Percentiles rank a stretch among this genome's conserved stretches.
phyloP scores from a whole-genome alignment of 345 rosid species.

The Hypericum androsaemum region DNA sequence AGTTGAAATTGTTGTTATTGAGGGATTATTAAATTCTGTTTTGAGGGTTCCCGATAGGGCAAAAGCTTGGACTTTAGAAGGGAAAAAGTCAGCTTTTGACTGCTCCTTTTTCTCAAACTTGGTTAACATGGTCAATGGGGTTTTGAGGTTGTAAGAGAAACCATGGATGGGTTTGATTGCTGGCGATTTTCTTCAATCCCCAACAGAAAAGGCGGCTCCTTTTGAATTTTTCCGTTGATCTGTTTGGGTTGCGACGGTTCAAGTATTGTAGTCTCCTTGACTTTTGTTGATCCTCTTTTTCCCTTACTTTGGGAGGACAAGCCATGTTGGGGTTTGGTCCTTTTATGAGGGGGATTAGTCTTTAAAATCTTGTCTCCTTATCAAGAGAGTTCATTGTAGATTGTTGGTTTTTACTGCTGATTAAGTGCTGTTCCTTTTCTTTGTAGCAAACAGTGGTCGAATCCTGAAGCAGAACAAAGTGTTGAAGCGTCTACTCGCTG shows the following conservation, averaged over 20 bases:
- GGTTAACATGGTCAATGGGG: conserved; percentile 12
- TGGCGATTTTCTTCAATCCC: conserved; percentile 12
- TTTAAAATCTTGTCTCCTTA: no score
- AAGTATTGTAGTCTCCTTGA: neutral
- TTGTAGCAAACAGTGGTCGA: conserved; percentile 15
- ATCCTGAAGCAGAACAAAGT: conserved; percentile 12
- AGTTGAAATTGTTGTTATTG: conserved; percentile 13
- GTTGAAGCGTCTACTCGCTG: conserved; percentile 1
- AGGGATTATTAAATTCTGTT: conserved; percentile 7
- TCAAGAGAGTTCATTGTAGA: no score
- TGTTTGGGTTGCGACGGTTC: conserved; percentile 10
- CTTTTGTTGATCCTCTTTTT: neutral
- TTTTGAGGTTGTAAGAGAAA: conserved; percentile 9
- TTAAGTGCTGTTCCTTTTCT: conserved; percentile 10
- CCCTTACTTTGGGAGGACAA: no score
- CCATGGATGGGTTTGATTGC: conserved; percentile 11
- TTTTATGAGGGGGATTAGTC: no score
- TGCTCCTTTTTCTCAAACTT: conserved; percentile 10
- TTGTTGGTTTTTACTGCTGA: no score
- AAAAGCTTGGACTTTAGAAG: conserved; percentile 18
- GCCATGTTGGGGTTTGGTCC: no score
- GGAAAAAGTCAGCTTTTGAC: conserved; percentile 23
- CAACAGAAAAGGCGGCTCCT: conserved; percentile 13
- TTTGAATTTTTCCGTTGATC: conserved; percentile 19
- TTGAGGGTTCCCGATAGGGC: conserved; percentile 9